phyloP scores from a whole-genome alignment of 2,329 filamentous ascomycete species.

The Hortaea sp. region DNA sequence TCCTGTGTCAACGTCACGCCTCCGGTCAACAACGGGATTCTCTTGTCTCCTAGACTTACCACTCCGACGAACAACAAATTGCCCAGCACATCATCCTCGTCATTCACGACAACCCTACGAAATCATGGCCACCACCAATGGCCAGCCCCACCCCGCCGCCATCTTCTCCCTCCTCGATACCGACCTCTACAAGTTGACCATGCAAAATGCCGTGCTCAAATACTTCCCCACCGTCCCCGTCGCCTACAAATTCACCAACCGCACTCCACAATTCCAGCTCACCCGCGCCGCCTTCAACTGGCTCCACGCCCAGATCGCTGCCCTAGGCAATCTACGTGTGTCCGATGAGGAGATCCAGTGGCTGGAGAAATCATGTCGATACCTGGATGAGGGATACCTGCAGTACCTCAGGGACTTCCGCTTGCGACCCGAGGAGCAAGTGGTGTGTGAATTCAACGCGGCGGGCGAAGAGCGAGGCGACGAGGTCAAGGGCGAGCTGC shows the following conservation, averaged over 20 bases:
- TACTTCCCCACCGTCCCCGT: constrained; percentile 76
- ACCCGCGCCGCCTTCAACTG: constrained; percentile 74
- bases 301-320: constrained; percentile 73
- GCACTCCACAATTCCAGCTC: constrained; percentile 86
- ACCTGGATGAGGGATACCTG: constrained; percentile 69
- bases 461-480: constrained; percentile 52
- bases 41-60: too few relatives aligned
- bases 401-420: constrained; percentile 72
- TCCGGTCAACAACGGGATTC: too few relatives aligned
- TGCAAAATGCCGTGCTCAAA: constrained; percentile 94
- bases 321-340: constrained; percentile 72
- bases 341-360: constrained; percentile 71
- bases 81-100: too few relatives aligned
- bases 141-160: constrained; percentile 21
- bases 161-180: constrained; percentile 40
- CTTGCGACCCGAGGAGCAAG: constrained; percentile 70
- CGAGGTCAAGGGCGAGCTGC: constrained; percentile 55
- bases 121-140: constrained; percentile 9
- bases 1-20: too few relatives aligned
- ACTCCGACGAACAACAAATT: too few relatives aligned
- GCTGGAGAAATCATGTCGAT: constrained; percentile 67
- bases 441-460: constrained; percentile 57
- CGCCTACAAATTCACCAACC: constrained; percentile 89
- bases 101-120: too few relatives aligned
- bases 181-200: constrained; percentile 90